Percentiles rank a stretch among this genome's conserved stretches.
Evolutionary conservation across 495 filamentous ascomycete genomes (phyloP).

Genomic region (Tuber calosporum): DNA sequence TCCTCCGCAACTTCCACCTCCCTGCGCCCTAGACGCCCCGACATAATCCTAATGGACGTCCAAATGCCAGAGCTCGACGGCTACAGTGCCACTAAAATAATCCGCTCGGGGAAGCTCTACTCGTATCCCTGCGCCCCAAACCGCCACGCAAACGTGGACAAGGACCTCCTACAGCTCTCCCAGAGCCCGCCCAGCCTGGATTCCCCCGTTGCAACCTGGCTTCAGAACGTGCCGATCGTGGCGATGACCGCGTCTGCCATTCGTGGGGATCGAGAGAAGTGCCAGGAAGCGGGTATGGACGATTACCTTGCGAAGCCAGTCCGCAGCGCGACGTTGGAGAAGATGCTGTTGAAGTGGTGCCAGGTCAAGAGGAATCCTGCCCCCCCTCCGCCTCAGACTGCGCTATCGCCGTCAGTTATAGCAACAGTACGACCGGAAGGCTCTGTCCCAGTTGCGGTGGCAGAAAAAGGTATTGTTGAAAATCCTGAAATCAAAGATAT

Average conservation of each 20-base stretch:
- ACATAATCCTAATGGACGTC: slow-evolving; percentile 84
- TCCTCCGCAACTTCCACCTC: slow-evolving; percentile 8
- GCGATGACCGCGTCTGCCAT: slow-evolving; percentile 79
- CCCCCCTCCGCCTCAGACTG: neutral
- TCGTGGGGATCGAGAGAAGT: slow-evolving; percentile 73
- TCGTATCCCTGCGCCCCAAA: slow-evolving; percentile 16
- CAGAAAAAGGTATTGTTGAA: slow-evolving; percentile 25
- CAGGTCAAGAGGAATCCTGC: slow-evolving; percentile 13
- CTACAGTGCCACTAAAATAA: slow-evolving; percentile 64
- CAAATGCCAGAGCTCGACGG: slow-evolving; percentile 81
- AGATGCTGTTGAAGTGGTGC: slow-evolving; percentile 60
- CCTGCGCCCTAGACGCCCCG: slow-evolving; percentile 45
- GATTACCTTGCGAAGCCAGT: slow-evolving; percentile 78
- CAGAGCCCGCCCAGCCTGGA: slow-evolving; percentile 14
- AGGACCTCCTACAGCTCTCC: slow-evolving; percentile 3
- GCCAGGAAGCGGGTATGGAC: slow-evolving; percentile 69
- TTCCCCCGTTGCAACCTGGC: slow-evolving; percentile 15
- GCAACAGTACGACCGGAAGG: slow-evolving; percentile 4
- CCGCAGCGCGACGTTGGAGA: slow-evolving; percentile 59
- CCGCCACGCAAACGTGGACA: slow-evolving; percentile 25
- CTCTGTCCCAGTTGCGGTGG: slow-evolving; percentile 15
- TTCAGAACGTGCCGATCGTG: slow-evolving; percentile 55
- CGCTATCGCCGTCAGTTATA: slow-evolving; percentile 17
- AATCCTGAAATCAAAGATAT: slow-evolving; percentile 22
- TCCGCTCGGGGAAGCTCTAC: slow-evolving; percentile 47